These are phyloP conservation scores for Hippophae rhamnoides DNA, from an alignment of 306 rosid genomes.

Conservation along the genomic window DNA sequence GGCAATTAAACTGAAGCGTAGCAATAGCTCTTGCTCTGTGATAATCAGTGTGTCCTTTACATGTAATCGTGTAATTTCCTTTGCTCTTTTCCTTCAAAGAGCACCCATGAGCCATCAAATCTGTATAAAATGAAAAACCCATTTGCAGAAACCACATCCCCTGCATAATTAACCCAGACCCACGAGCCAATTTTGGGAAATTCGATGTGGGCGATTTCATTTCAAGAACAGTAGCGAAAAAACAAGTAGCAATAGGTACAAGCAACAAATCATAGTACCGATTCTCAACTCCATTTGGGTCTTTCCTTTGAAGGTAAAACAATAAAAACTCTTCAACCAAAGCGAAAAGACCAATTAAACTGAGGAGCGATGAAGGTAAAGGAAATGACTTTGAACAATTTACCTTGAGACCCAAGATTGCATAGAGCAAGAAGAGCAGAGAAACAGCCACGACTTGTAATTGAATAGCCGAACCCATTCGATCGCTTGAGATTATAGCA, in stretches of 20 bases:
- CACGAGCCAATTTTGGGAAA: slow-evolving; percentile 49
- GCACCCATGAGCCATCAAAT: slow-evolving; percentile 57
- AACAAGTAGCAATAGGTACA: slow-evolving; percentile 49
- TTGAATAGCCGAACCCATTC: slow-evolving; percentile 60
- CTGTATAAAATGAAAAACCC: slow-evolving; percentile 56
- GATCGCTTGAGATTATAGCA: slow-evolving; percentile 45
- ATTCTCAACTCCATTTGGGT: slow-evolving; percentile 57
- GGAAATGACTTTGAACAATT: slow-evolving; percentile 12
- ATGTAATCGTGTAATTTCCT: slow-evolving; percentile 62
- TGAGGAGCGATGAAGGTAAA: slow-evolving; percentile 32
- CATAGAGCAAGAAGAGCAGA: slow-evolving; percentile 49
- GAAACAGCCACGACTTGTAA: slow-evolving; percentile 41
- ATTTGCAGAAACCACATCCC: slow-evolving; percentile 81
- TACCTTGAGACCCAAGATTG: slow-evolving; percentile 30
- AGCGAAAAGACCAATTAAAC: slow-evolving; percentile 44
- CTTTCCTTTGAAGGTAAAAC: slow-evolving; percentile 72
- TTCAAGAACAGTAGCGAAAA: slow-evolving; percentile 41
- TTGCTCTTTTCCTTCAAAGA: slow-evolving; percentile 42
- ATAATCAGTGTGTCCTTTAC: slow-evolving; percentile 63
- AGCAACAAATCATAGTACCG: slow-evolving; percentile 66
- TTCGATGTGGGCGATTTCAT: slow-evolving; percentile 29
- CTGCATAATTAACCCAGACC: slow-evolving; percentile 54
- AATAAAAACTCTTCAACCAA: slow-evolving; percentile 60
- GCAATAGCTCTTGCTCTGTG: slow-evolving; percentile 90
- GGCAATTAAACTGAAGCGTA: slow-evolving; percentile 91